These are phyloP conservation scores for Aspergillus ellipticus DNA, from an alignment of 495 filamentous ascomycete genomes.

Conservation along the genomic window DNA sequence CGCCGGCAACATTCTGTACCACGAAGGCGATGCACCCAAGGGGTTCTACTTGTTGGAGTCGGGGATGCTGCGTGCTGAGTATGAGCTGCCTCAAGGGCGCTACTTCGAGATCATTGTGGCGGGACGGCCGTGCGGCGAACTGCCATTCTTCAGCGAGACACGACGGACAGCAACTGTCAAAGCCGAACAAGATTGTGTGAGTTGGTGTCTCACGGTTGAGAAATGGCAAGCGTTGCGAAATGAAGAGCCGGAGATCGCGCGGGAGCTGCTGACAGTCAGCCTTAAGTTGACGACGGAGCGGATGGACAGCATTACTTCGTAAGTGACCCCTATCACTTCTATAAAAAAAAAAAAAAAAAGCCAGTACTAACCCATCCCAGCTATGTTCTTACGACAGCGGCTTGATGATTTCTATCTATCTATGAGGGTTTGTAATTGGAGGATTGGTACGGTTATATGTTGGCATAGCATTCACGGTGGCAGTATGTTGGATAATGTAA, in stretches of 20 bases:
- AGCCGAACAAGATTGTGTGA: slow-evolving; percentile 74
- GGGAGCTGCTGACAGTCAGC: slow-evolving; percentile 76
- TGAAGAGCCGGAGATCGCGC: slow-evolving; percentile 68
- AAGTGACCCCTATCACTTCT: slow-evolving; percentile 28
- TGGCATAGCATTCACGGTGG: slow-evolving; percentile 2
- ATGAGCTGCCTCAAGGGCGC: slow-evolving; percentile 81
- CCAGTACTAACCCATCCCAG: slow-evolving; percentile 12
- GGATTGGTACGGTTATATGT: neutral
- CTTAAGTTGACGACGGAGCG: slow-evolving; percentile 86
- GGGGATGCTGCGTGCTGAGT: slow-evolving; percentile 85
- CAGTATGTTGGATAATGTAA: neutral
- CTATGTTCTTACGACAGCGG: slow-evolving; percentile 37
- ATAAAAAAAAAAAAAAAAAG: neutral
- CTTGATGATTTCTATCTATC: slow-evolving; percentile 21
- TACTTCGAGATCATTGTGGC: slow-evolving; percentile 90
- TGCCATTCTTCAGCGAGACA: slow-evolving; percentile 93
- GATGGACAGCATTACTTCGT: slow-evolving; percentile 84
- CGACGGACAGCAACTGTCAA: slow-evolving; percentile 79
- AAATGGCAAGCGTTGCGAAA: slow-evolving; percentile 69
- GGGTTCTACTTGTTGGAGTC: slow-evolving; percentile 90
- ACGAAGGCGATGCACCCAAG: slow-evolving; percentile 62
- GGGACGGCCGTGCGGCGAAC: slow-evolving; percentile 90
- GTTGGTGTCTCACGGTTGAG: slow-evolving; percentile 71
- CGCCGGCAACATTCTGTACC: slow-evolving; percentile 70
- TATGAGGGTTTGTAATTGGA: neutral